These are phyloP conservation scores for Calonectria hongkongensis DNA, from an alignment of 2,329 filamentous ascomycete genomes.

Conservation along the genomic window DNA sequence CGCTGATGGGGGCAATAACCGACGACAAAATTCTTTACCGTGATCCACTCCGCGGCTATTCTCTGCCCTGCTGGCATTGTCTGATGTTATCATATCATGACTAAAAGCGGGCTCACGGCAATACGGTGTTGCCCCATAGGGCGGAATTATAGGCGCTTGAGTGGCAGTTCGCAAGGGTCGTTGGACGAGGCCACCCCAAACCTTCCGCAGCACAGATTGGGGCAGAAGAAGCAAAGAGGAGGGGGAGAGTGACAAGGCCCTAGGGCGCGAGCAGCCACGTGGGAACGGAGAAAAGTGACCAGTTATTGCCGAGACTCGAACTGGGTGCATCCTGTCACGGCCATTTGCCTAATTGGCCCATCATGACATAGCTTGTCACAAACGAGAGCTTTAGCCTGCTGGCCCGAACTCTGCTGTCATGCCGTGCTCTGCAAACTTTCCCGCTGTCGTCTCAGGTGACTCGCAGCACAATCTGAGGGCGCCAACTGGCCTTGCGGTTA, in stretches of 20 bases:
- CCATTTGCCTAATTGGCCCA: conserved; percentile 32
- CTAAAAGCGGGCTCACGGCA: not conserved
- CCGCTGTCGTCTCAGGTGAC: conserved; percentile 40
- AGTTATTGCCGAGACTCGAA: conserved; percentile 44
- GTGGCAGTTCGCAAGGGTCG: conserved; percentile 22
- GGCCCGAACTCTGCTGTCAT: conserved; percentile 24
- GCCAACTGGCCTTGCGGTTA: conserved; percentile 42
- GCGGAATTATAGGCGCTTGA: conserved; percentile 25
- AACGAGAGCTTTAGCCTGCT: conserved; percentile 40
- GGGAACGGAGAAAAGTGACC: conserved; percentile 51
- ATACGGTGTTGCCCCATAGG: conserved; percentile 35
- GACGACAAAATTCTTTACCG: conserved; percentile 10
- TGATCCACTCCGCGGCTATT: conserved; percentile 23
- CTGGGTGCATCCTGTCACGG: conserved; percentile 30
- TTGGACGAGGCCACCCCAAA: conserved; percentile 32
- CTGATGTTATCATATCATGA: conserved; percentile 21
- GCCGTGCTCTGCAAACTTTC: conserved; percentile 27
- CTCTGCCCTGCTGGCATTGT: conserved; percentile 1
- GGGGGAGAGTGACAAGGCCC: conserved; percentile 41
- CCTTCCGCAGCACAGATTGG: conserved; percentile 46
- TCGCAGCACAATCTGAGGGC: conserved; percentile 30
- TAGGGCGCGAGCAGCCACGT: conserved; percentile 51
- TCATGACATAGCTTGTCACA: conserved; percentile 24
- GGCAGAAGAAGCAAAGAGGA: conserved; percentile 27
- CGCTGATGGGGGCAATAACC: not conserved